Percentiles rank a stretch among this genome's conserved stretches.
These are phyloP conservation scores for Lactarius quietus DNA, from an alignment of 768 basidiomycete species.

Conservation along the genomic window DNA sequence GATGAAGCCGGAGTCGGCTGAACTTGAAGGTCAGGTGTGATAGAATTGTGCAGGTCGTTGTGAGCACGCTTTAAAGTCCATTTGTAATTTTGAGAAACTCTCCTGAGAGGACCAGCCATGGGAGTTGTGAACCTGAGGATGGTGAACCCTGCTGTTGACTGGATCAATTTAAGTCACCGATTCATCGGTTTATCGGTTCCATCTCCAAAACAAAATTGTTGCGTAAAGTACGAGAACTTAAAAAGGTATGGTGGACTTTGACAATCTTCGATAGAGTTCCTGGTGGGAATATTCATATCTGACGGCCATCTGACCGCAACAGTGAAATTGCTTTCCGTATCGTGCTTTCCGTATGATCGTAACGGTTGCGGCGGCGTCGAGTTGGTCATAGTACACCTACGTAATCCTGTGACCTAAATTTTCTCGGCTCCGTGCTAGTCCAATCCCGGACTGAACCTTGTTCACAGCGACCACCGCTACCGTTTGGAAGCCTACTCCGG, in stretches of 20 bases:
- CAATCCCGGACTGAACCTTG: too few relatives aligned
- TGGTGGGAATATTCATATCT: not conserved
- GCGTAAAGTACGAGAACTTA: not conserved
- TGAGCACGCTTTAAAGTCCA: slow-evolving; percentile 20
- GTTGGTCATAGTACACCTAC: not conserved
- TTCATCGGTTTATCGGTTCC: not conserved
- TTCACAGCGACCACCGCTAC: too few relatives aligned
- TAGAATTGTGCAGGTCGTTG: slow-evolving; percentile 16
- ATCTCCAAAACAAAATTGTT: not conserved
- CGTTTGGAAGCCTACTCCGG: not conserved
- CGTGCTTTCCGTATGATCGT: too few relatives aligned
- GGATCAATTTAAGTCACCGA: not conserved
- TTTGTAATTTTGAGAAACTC: slow-evolving; percentile 11
- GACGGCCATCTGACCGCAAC: not conserved
- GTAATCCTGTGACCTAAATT: too few relatives aligned
- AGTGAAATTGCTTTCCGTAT: not conserved
- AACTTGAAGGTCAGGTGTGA: not conserved
- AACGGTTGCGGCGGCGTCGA: too few relatives aligned
- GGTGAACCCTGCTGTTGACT: not conserved
- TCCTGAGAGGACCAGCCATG: slow-evolving; percentile 20
- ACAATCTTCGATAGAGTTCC: not conserved
- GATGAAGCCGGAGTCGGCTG: not conserved
- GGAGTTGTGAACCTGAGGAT: not conserved
- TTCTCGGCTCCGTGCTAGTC: too few relatives aligned
- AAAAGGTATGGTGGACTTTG: not conserved